phyloP scores from a whole-genome alignment of 208 protist genomes.

The Strigomonas culicis region DNA sequence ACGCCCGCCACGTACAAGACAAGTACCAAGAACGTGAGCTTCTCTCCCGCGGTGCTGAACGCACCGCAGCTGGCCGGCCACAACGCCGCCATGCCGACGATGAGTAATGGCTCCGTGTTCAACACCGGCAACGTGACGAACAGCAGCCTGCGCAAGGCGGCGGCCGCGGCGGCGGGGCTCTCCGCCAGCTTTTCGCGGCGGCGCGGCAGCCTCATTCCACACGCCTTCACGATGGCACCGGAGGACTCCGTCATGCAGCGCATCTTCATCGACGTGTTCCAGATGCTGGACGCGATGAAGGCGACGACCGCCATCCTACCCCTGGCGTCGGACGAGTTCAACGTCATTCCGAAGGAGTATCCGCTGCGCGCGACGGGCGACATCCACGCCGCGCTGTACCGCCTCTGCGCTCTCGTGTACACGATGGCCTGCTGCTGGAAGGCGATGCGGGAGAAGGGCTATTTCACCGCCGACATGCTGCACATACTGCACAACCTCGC shows the following conservation, averaged over 20 bases:
- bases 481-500: constrained; percentile 64
- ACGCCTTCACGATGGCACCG: constrained; percentile 44
- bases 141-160: background rate
- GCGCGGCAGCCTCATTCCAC: constrained; percentile 17
- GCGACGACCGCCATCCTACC: constrained; percentile 47
- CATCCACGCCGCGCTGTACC: constrained; percentile 63
- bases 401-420: constrained; percentile 60
- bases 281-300: constrained; percentile 44
- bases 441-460: constrained; percentile 71
- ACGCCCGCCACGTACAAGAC: too few species aligned
- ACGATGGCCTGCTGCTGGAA: constrained; percentile 76
- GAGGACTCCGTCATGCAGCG: constrained; percentile 37
- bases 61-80: too few species aligned
- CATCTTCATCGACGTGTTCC: constrained; percentile 41
- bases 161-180: background rate
- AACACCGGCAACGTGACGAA: constrained; percentile 16
- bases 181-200: background rate
- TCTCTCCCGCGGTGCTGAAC: too few species aligned
- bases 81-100: background rate
- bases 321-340: constrained; percentile 60
- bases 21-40: too few species aligned
- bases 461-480: constrained; percentile 62
- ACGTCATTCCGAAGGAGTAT: constrained; percentile 52
- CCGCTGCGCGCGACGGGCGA: constrained; percentile 51
- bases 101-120: background rate